Percentiles rank a stretch among this genome's conserved stretches.
These are phyloP conservation scores for Cephaloascus albidus DNA, from an alignment of 805 yeast species.

Conservation along the genomic window DNA sequence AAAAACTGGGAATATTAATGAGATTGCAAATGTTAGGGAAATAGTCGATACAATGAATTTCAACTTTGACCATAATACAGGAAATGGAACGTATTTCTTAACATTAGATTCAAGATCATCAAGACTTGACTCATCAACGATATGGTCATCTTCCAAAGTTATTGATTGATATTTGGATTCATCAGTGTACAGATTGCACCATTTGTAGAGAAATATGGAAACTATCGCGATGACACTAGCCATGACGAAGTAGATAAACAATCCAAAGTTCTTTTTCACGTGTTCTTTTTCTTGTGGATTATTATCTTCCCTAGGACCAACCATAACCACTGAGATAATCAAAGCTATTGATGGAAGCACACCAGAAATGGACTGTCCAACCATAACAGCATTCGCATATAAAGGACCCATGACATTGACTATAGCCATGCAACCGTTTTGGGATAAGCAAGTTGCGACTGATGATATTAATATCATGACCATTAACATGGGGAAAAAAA, in stretches of 20 bases:
- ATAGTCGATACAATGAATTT: slow-evolving; percentile 59
- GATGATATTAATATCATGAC: slow-evolving; percentile 55
- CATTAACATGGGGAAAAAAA: slow-evolving; percentile 50
- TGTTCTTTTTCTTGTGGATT: slow-evolving; percentile 9
- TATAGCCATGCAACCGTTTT: slow-evolving; percentile 84
- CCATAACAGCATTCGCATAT: slow-evolving; percentile 84
- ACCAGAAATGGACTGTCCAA: slow-evolving; percentile 93
- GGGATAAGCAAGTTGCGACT: slow-evolving; percentile 73
- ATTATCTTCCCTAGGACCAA: slow-evolving; percentile 16
- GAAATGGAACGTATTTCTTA: slow-evolving; percentile 45
- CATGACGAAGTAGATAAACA: slow-evolving; percentile 13
- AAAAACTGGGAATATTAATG: slow-evolving; percentile 83
- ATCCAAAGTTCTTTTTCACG: slow-evolving; percentile 28
- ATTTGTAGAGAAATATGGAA: slow-evolving; percentile 29
- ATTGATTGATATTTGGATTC: slow-evolving; percentile 13
- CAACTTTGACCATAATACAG: slow-evolving; percentile 50
- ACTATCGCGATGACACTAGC: slow-evolving; percentile 29
- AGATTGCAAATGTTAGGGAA: slow-evolving; percentile 61
- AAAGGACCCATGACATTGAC: slow-evolving; percentile 68
- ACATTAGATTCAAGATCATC: slow-evolving; percentile 9
- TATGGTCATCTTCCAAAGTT: slow-evolving; percentile 5
- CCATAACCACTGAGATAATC: slow-evolving; percentile 40
- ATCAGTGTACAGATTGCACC: slow-evolving; percentile 18
- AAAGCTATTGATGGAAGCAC: slow-evolving; percentile 76
- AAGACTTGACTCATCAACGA: slow-evolving; percentile 2